These are phyloP conservation scores for Casuarina equisetifolia DNA, from an alignment of 306 rosid genomes.

Conservation along the genomic window DNA sequence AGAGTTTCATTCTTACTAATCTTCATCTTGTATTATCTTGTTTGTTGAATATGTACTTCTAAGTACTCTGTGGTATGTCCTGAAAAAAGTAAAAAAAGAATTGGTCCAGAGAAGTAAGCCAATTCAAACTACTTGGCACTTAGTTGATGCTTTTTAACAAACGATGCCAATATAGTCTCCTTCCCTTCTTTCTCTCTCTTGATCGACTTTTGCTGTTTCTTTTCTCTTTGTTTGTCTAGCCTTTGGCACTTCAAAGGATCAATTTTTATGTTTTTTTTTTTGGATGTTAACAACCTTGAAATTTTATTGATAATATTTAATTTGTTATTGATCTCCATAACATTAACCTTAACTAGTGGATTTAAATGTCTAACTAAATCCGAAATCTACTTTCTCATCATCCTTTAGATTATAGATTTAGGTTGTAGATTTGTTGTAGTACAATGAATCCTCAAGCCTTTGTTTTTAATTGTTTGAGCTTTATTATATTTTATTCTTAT, in stretches of 20 bases:
- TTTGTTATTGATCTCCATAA: not conserved
- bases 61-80: too few relatives aligned
- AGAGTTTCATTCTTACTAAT: not conserved
- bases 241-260: too few relatives aligned
- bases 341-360: not conserved
- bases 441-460: conserved; percentile 2
- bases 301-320: not conserved
- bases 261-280: not conserved
- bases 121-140: not conserved
- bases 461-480: conserved; percentile 29
- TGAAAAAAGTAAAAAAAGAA: not conserved
- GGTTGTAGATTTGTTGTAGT: not conserved
- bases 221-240: not conserved
- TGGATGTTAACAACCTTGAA: not conserved
- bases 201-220: not conserved
- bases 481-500: not conserved
- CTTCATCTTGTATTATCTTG: not conserved
- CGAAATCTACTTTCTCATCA: not conserved
- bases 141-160: not conserved
- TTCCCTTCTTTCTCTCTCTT: not conserved
- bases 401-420: not conserved
- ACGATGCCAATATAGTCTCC: not conserved
- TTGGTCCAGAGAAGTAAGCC: not conserved
- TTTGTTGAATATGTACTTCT: not conserved
- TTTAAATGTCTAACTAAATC: not conserved